Base-by-base conservation (phyloP, 1,284 basidiomycete genomes). In the Sphaerobolus stellatus region DNA sequence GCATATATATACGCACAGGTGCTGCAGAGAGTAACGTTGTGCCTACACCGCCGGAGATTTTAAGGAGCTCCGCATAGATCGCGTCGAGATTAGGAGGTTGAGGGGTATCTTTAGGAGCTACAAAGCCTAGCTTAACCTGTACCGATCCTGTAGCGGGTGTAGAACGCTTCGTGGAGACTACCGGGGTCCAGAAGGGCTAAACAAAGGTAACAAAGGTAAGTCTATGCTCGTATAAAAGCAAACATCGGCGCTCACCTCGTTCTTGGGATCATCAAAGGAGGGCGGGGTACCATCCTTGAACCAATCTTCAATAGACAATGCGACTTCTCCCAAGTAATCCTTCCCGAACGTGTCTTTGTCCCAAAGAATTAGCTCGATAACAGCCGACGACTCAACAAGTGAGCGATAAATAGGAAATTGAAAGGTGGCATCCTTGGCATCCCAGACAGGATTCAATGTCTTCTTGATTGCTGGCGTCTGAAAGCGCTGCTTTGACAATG, bases 251-350 rank as follows among this genome's bases (percentile, higher is more conserved):
- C 74, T 38, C 30, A 84, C 86, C 68, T 77, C 77, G 64, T 88
- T 88, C 13, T 64, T 71, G n/a, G 74, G 68, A 58, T 83, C 78
- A 31, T 82, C 74, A 66, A 86, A 90, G 2, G 64, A 73, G 53
- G 78, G 79, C 0, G 76, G 73, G 24, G 75, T 71, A 2, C 74
- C 78, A 2, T 76, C 75, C 20, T 68, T 68, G 66, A 93, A 93
- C 93, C 94, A 98, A 44, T 90, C 83, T 28, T 88, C 83, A 25
- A 96, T 67, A 0, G 82, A 80, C 6, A 98, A 66, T 1, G 84
- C 81, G 9, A 84, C 81, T 70, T 98, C 96, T 28, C 96, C 96
- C 47, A 98, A 81, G 71, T 98, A 98, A 56, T 97, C 94, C 74
- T 96, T 94, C 66, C 80, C 83, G 61, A 93, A 70, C 62, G 87